A percentile compares a stretch with the other conserved stretches of the same genome.
These are phyloP conservation scores for Fusarium protoensiforme DNA, from an alignment of 2,329 filamentous ascomycete species.

Conservation along the genomic window DNA sequence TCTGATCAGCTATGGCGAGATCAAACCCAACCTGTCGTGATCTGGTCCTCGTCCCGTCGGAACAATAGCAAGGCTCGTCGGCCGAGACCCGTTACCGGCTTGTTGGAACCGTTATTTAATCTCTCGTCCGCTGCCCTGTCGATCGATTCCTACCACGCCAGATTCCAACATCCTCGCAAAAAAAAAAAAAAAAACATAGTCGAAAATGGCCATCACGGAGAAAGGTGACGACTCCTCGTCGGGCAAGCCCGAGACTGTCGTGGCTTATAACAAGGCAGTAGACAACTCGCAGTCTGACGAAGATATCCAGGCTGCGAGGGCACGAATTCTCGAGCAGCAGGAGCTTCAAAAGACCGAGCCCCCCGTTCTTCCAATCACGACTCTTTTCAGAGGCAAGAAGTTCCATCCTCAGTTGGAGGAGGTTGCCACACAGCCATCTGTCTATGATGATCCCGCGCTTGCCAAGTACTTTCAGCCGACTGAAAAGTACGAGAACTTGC, in stretches of 20 bases:
- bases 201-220: neutral
- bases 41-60: neutral
- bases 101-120: neutral
- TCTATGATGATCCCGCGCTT: conserved; percentile 56
- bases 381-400: conserved; percentile 13
- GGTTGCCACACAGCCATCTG: conserved; percentile 42
- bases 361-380: conserved; percentile 18
- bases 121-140: neutral
- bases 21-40: neutral
- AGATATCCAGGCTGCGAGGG: conserved; percentile 2
- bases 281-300: conserved; percentile 3
- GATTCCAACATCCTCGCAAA: neutral
- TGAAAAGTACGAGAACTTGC: conserved; percentile 52
- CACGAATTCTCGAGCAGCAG: conserved; percentile 17
- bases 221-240: neutral
- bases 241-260: neutral
- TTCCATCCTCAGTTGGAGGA: conserved; percentile 5
- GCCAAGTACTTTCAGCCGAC: conserved; percentile 49
- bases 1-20: neutral
- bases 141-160: neutral
- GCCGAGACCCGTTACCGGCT: neutral
- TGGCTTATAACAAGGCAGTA: neutral
- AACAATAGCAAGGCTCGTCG: neutral
- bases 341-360: conserved; percentile 27
- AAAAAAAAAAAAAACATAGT: too few relatives aligned